These are phyloP conservation scores for Coniella vitis DNA, from an alignment of 2,329 filamentous ascomycete species.

Conservation along the genomic window DNA sequence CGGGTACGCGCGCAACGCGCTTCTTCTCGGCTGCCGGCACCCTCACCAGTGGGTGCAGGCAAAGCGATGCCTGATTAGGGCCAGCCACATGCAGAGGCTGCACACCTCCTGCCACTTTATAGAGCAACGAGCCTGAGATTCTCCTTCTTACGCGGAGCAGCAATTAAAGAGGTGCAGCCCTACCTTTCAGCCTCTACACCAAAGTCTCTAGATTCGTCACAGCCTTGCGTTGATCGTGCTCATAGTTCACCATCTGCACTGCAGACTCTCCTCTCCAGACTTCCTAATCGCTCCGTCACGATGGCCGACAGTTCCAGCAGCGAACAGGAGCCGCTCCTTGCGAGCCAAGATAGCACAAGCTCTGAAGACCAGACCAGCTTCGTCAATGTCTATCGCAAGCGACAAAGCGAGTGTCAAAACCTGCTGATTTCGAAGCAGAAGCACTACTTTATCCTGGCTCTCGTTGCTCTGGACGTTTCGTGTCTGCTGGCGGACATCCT, in stretches of 20 bases:
- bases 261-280: neutral
- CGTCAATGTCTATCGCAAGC: constrained; percentile 6
- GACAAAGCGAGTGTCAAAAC: constrained; percentile 1
- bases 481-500: constrained; percentile 41
- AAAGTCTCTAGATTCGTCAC: neutral
- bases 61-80: neutral
- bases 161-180: neutral
- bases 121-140: neutral
- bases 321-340: constrained; percentile 14
- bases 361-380: neutral
- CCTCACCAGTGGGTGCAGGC: neutral
- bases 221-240: neutral
- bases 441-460: constrained; percentile 37
- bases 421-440: constrained; percentile 26
- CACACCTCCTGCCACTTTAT: neutral
- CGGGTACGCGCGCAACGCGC: neutral
- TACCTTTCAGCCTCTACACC: neutral
- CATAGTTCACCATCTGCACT: too few species aligned
- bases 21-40: constrained; percentile 1
- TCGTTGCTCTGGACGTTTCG: constrained; percentile 39
- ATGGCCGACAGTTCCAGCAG: constrained; percentile 3
- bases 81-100: neutral
- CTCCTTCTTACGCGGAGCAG: neutral
- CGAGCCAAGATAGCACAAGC: neutral
- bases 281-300: neutral